These are phyloP conservation scores for Flaveria brownii DNA, from an alignment of 129 eudicot genomes.

Conservation along the genomic window DNA sequence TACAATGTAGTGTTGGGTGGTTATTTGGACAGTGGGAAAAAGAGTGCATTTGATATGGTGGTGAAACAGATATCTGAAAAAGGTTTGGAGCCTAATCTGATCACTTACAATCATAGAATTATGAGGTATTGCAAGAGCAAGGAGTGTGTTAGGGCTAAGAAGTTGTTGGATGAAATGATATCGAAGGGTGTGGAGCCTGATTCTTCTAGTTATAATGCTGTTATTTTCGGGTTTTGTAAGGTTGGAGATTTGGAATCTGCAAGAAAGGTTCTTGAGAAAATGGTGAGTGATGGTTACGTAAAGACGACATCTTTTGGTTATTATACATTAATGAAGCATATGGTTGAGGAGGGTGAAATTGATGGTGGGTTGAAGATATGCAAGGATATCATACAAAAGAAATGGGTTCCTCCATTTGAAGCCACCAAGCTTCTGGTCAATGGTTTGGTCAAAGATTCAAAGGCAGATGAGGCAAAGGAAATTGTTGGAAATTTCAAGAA, in stretches of 20 bases:
- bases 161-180: constrained; percentile 54
- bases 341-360: constrained; percentile 47
- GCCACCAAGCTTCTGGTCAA: constrained; percentile 45
- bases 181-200: constrained; percentile 43
- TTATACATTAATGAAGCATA: constrained; percentile 40
- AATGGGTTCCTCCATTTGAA: constrained; percentile 53
- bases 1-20: constrained; percentile 45
- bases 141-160: constrained; percentile 44
- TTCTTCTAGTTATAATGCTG: constrained; percentile 39
- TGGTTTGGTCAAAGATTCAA: constrained; percentile 45
- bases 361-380: constrained; percentile 42
- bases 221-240: constrained; percentile 51
- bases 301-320: constrained; percentile 43
- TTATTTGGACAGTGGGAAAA: constrained; percentile 37
- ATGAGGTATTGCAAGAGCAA: constrained; percentile 46
- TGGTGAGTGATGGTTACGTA: constrained; percentile 45
- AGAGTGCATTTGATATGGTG: constrained; percentile 41
- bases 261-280: constrained; percentile 45
- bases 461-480: constrained; percentile 41
- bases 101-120: constrained; percentile 47
- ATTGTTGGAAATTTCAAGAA: constrained; percentile 42
- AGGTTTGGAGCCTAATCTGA: constrained; percentile 43
- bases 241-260: constrained; percentile 54
- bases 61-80: constrained; percentile 40
- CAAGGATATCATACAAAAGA: constrained; percentile 41